Evolutionary conservation across 176 grass and related monocot species (phyloP).

Genomic region (Phoenix dactylifera): DNA sequence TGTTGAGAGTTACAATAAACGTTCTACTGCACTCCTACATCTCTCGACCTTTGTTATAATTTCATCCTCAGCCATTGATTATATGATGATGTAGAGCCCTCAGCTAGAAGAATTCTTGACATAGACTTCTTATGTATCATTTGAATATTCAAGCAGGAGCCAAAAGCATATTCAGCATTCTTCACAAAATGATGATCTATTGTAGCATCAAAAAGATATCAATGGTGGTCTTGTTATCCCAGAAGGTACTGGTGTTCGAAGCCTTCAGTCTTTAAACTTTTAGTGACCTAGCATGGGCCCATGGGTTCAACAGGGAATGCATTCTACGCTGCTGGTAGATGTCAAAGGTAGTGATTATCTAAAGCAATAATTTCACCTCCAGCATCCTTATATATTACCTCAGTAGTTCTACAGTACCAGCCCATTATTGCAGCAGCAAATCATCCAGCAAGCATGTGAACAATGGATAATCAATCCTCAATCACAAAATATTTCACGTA

Average conservation of each 20-base stretch:
- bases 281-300: no score
- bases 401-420: constrained; percentile 63
- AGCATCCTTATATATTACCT: constrained; percentile 61
- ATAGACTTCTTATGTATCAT: constrained; percentile 35
- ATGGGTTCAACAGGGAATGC: no score
- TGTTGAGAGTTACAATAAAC: constrained; percentile 52
- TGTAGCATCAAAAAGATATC: no score
- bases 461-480: constrained; percentile 60
- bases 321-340: no score
- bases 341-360: constrained; percentile 27
- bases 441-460: constrained; percentile 60
- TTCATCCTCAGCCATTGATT: constrained; percentile 46
- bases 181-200: no score
- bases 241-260: no score
- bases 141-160: background rate
- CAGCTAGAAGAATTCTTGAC: constrained; percentile 60
- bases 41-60: constrained; percentile 70
- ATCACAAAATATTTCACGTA: constrained; percentile 40
- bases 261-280: no score
- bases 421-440: constrained; percentile 68
- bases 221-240: no score
- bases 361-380: constrained; percentile 82
- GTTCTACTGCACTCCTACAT: constrained; percentile 46
- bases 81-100: constrained; percentile 62
- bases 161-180: no score